Percentiles rank a stretch among this genome's conserved stretches.
phyloP scores from a whole-genome alignment of 2,329 filamentous ascomycete genomes.

The Pseudocercospora musae region DNA sequence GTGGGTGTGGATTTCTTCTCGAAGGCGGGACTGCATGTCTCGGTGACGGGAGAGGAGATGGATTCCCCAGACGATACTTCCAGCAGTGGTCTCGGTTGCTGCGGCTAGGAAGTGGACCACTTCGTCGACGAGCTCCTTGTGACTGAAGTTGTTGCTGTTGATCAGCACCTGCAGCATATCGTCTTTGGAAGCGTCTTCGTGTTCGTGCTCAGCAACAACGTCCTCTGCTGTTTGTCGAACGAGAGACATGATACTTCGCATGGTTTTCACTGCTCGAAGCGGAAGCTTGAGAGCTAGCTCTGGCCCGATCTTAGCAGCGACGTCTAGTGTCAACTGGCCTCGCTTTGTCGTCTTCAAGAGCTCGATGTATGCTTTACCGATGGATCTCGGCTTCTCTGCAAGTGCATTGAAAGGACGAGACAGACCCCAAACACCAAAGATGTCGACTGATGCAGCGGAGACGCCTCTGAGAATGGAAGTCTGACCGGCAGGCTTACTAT shows the following conservation, averaged over 20 bases:
- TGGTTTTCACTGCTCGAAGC: slow-evolving; percentile 14
- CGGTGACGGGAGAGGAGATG: slow-evolving; percentile 8
- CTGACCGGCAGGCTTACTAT: background rate
- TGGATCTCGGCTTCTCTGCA: background rate
- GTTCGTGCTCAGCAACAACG: slow-evolving; percentile 11
- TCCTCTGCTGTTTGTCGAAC: slow-evolving; percentile 6
- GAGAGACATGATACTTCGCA: slow-evolving; percentile 6
- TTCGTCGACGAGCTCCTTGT: slow-evolving; percentile 9
- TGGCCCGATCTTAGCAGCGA: slow-evolving; percentile 11
- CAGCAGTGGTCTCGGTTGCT: slow-evolving; percentile 11
- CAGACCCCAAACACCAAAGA: slow-evolving; percentile 10
- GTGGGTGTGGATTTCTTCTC: slow-evolving; percentile 9
- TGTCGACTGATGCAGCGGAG: slow-evolving; percentile 7
- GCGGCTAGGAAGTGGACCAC: slow-evolving; percentile 14
- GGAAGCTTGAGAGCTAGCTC: slow-evolving; percentile 11
- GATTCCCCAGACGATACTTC: slow-evolving; percentile 11
- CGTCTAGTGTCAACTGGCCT: slow-evolving; percentile 9
- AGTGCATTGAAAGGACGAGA: slow-evolving; percentile 6
- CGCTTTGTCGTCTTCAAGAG: slow-evolving; percentile 15
- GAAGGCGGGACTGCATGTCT: background rate
- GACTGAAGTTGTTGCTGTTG: slow-evolving; percentile 5
- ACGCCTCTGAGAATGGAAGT: slow-evolving; percentile 4
- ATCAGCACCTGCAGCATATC: slow-evolving; percentile 13
- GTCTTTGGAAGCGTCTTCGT: background rate
- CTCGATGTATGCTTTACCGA: slow-evolving; percentile 9